phyloP scores from a whole-genome alignment of 2,329 filamentous ascomycete species.

The Fusarium albidum region DNA sequence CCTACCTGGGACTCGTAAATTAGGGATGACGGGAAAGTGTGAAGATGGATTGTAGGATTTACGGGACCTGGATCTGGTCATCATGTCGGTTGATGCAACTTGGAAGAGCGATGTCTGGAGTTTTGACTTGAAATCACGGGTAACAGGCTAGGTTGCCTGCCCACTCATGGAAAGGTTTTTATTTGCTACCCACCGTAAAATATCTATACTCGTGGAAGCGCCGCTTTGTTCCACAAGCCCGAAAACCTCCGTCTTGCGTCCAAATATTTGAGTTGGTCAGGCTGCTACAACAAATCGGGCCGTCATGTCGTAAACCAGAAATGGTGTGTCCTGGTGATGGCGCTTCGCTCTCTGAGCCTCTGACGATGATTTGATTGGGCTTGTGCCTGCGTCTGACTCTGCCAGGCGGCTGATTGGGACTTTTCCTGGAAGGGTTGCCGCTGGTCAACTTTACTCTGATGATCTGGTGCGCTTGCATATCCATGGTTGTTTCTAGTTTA shows the following conservation, averaged over 20 bases:
- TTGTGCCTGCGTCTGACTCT: slow-evolving; percentile 20
- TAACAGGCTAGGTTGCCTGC: slow-evolving; percentile 19
- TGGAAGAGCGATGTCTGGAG: slow-evolving; percentile 40
- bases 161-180: slow-evolving; percentile 10
- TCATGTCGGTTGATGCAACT: slow-evolving; percentile 23
- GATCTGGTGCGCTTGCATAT: too few relatives aligned
- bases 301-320: too few relatives aligned
- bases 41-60: slow-evolving; percentile 22
- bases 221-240: slow-evolving; percentile 3
- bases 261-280: not conserved
- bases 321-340: slow-evolving; percentile 12
- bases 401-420: not conserved
- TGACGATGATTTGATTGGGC: slow-evolving; percentile 14
- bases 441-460: not conserved
- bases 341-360: not conserved
- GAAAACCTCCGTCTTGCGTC: slow-evolving; percentile 9
- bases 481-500: too few relatives aligned
- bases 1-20: slow-evolving; percentile 48
- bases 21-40: not conserved
- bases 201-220: slow-evolving; percentile 1
- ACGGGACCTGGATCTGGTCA: slow-evolving; percentile 27
- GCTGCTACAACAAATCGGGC: too few relatives aligned
- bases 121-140: slow-evolving; percentile 39
- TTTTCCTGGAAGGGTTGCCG: not conserved
- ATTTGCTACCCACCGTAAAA: slow-evolving; percentile 3